phyloP scores from a whole-genome alignment of 805 yeast genomes.

The Tetrapisispora taiwanensis region DNA sequence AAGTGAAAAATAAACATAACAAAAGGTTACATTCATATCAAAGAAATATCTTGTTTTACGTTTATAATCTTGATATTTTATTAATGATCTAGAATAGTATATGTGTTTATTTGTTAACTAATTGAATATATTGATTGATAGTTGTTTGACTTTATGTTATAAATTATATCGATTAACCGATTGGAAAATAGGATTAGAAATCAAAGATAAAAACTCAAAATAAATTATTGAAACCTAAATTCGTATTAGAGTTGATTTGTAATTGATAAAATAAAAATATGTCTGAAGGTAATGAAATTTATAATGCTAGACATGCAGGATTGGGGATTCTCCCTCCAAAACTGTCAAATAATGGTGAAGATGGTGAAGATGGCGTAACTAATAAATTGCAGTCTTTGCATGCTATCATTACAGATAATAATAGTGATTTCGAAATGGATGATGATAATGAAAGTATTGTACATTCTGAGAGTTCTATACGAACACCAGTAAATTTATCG shows the following conservation, averaged over 20 bases:
- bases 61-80: too few species aligned
- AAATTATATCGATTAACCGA: too few species aligned
- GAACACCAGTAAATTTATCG: conserved; percentile 16
- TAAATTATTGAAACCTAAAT: too few species aligned
- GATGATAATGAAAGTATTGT: neutral
- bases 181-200: too few species aligned
- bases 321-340: conserved; percentile 11
- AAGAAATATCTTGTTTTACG: too few species aligned
- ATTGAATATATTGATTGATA: too few species aligned
- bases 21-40: neutral
- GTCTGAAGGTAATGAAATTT: neutral
- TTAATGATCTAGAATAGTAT: too few species aligned
- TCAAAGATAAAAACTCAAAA: too few species aligned
- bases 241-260: too few species aligned
- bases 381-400: conserved; percentile 7
- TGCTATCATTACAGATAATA: neutral
- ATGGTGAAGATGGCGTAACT: neutral
- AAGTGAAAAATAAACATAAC: neutral
- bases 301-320: neutral
- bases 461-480: neutral
- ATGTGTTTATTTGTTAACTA: too few species aligned
- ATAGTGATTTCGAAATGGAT: neutral
- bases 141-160: too few species aligned
- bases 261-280: neutral
- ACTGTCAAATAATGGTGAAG: conserved; percentile 8